Evolutionary conservation across 2,329 filamentous ascomycete species (phyloP), one percentile per base, ranked within the genome.

Genomic region (Cordyceps militaris): DNA sequence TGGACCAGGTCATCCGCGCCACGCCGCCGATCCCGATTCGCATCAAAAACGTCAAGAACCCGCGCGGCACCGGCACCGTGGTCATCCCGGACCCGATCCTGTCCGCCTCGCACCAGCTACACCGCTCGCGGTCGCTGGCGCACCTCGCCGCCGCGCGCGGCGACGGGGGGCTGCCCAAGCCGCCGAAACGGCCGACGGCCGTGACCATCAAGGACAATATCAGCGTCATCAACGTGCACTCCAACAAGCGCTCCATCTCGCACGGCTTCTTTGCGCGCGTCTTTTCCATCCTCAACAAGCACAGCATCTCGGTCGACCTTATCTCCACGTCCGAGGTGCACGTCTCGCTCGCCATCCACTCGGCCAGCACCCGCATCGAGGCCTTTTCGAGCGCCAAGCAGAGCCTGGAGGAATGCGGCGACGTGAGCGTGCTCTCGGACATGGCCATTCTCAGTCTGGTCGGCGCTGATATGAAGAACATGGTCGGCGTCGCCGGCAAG

Each of bases 161-260:
- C 24, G 56, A 47, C 26, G 46, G 30, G n/a, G 73, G 66, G 76
- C 72, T 66, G 79, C 8, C 66, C 57, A 81, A 79, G 66, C 83
- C 82, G 57, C 87, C 87, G 14, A 91, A 88, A 73, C 79, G 88
- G 42, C 89, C 89, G 24, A 94, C 89, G 2, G 89, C 94, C 7
- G 93, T 99, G 19, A 99, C 94, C 13, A 96, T 97, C 76, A 99
- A 99, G 77, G 89, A 94, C 73, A 88, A 91, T 69, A 97, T 99
- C 69, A 87, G 93, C 48, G 91, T 99, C 63, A 90, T 99, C 67
- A 99, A 99, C 74, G 91, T 99, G 47, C 93, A 97, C 79, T 96
- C 90, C 56, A 97, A 99, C 77, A 96, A 96, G 77, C 87, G 93
- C 62, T 95, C 93, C 9, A 88, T 96, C 62, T 95, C 93, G 0